phyloP scores from a whole-genome alignment of 768 basidiomycete genomes.

The Lactifluus hygrophoroides region DNA sequence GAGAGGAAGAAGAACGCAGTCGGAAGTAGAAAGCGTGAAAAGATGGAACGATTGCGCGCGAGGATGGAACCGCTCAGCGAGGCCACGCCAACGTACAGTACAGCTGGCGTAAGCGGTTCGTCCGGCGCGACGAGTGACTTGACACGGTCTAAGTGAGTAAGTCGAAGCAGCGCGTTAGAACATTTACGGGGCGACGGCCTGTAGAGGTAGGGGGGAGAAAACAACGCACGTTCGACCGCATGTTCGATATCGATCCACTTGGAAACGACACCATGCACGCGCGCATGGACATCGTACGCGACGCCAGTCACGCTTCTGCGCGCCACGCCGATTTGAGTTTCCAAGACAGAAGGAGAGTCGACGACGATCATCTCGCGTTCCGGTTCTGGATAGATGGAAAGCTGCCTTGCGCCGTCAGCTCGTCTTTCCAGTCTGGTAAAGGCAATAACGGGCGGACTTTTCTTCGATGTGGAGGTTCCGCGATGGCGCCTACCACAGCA shows the following conservation, averaged over 20 bases:
- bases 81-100: slow-evolving; percentile 84
- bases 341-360: slow-evolving; percentile 65
- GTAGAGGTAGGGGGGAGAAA: not conserved
- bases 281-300: slow-evolving; percentile 48
- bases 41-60: slow-evolving; percentile 64
- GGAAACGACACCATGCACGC: slow-evolving; percentile 64
- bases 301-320: slow-evolving; percentile 51
- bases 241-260: slow-evolving; percentile 84
- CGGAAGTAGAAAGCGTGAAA: slow-evolving; percentile 65
- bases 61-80: slow-evolving; percentile 84
- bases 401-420: slow-evolving; percentile 35
- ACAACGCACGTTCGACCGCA: slow-evolving; percentile 68
- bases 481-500: not conserved
- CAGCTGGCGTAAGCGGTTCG: slow-evolving; percentile 81
- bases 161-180: not conserved
- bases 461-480: slow-evolving; percentile 7
- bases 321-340: slow-evolving; percentile 64
- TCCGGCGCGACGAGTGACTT: slow-evolving; percentile 73
- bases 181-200: not conserved
- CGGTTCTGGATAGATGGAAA: slow-evolving; percentile 71
- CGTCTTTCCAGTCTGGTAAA: not conserved
- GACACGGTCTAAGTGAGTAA: slow-evolving; percentile 67
- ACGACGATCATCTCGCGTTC: slow-evolving; percentile 60
- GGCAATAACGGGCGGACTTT: slow-evolving; percentile 3
- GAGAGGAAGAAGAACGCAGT: slow-evolving; percentile 64